Conservation (phyloP, 768 basidiomycete genomes). For the Trametes elegans region DNA sequence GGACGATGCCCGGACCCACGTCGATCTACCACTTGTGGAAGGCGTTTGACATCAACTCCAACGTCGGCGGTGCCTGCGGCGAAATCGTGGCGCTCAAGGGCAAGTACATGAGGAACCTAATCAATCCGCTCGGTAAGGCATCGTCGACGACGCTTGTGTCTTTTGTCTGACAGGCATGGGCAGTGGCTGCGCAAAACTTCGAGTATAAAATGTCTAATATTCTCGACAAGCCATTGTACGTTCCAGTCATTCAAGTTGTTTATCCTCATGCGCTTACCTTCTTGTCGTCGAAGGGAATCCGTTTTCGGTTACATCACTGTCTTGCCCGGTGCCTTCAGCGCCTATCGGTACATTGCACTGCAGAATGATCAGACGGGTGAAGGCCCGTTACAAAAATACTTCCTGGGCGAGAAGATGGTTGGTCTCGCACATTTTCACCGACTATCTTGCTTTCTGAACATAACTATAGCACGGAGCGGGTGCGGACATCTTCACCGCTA, state of each 20-base stretch:
- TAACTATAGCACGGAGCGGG: constrained; percentile 64
- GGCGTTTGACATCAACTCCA: constrained; percentile 89
- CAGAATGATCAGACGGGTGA: constrained; percentile 83
- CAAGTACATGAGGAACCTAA: constrained; percentile 69
- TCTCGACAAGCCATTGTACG: constrained; percentile 79
- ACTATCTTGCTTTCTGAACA: background rate
- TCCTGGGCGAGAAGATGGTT: constrained; percentile 93
- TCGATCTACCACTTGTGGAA: constrained; percentile 94
- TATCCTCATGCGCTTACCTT: background rate
- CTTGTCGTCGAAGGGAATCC: constrained; percentile 48
- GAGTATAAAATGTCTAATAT: constrained; percentile 96
- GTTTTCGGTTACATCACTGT: constrained; percentile 96
- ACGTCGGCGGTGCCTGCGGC: constrained; percentile 92
- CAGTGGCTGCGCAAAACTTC: constrained; percentile 88
- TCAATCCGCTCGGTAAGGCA: constrained; percentile 64
- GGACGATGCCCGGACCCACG: constrained; percentile 82
- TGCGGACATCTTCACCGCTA: constrained; percentile 91
- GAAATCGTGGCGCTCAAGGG: constrained; percentile 94
- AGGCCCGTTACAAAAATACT: constrained; percentile 93
- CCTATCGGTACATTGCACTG: constrained; percentile 86
- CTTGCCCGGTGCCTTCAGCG: constrained; percentile 89
- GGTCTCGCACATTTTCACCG: constrained; percentile 11
- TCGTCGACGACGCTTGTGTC: background rate
- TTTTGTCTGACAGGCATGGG: too few relatives aligned
- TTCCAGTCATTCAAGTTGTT: constrained; percentile 2